Evolutionary conservation across 148 eudicot genomes (phyloP), one percentile per base, ranked within the genome.

Genomic region (Rhododendron kiyosumense): DNA sequence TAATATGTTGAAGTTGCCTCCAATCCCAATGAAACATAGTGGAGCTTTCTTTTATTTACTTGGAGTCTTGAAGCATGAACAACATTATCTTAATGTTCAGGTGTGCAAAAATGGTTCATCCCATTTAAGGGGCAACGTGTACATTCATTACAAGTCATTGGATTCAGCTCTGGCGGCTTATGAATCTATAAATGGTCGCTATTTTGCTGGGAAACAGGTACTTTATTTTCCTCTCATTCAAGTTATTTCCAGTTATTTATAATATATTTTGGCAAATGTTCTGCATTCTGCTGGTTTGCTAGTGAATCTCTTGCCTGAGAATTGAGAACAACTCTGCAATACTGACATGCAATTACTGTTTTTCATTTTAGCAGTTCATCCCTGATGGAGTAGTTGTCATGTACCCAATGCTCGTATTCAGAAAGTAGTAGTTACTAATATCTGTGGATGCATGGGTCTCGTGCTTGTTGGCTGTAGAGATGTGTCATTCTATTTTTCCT

Each of bases 131-230:
- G 99, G 99, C 85, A 96, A 96, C 88, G 95, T 96, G 30, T 96
- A 96, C 87, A 98, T 95, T 71, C 99, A 96, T 86, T 96, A 95
- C 59, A 92, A 91, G 89, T 90, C 93, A 46, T 79, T 95, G 91
- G 98, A 94, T 85, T 93, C 98, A 46, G 96, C 99, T 85, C 85
- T 92, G 85, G 91, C 89, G 78, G 98, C 99, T 76, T 92, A 91
- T 89, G 92, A 92, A 51, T 92, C 97, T 74, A 90, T 93, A 65
- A 95, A 96, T 88, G 98, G 96, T 84, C 99, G 98, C 57, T 96
- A 89, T 89, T 96, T 96, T 88, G 98, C 98, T 83, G 98, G 98
- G 63, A 96, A 96, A 88, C 97, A 92, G 98, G 99, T 95, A 87
- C 28, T 85, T n/a, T 9, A 54, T 79, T 80, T 57, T 49, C 61